phyloP scores from a whole-genome alignment of 140 eudicot genomes.

The Erigeron philadelphicus region DNA sequence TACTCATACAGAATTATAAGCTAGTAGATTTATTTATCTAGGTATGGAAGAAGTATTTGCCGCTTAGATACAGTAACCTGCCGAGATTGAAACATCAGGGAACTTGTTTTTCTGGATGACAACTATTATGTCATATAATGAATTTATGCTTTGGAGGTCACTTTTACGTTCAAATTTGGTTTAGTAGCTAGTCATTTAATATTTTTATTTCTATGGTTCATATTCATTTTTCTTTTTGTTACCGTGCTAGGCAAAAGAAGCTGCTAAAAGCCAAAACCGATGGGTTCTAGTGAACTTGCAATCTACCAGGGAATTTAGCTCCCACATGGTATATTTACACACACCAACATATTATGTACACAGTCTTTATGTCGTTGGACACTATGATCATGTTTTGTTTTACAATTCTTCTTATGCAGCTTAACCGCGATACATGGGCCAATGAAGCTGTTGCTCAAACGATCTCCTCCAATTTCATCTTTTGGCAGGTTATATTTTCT shows the following conservation, averaged over 20 bases:
- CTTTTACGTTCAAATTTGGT: conserved; percentile 6
- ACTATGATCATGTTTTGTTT: not conserved
- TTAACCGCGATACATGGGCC: conserved; percentile 98
- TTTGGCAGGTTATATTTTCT: conserved; percentile 78
- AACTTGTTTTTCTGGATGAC: conserved; percentile 5
- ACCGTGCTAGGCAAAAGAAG: conserved; percentile 67
- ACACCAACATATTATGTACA: conserved; percentile 1
- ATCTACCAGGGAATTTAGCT: conserved; percentile 88
- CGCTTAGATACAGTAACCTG: not conserved
- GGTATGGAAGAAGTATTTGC: not conserved
- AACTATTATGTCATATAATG: not conserved
- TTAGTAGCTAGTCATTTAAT: not conserved
- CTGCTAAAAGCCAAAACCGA: conserved; percentile 64
- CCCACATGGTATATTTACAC: conserved; percentile 70
- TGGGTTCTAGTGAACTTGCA: conserved; percentile 91
- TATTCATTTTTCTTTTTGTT: conserved; percentile 1
- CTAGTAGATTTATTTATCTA: not conserved
- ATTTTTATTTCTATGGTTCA: not conserved
- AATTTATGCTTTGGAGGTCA: not conserved
- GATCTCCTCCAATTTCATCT: conserved; percentile 73
- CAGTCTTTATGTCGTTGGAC: conserved; percentile 4
- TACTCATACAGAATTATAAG: not conserved
- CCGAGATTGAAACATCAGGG: not conserved
- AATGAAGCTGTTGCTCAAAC: conserved; percentile 99
- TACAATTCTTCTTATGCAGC: conserved; percentile 44